Conservation (phyloP, 495 filamentous ascomycete species). For the Annulohypoxylon maeteangense region DNA sequence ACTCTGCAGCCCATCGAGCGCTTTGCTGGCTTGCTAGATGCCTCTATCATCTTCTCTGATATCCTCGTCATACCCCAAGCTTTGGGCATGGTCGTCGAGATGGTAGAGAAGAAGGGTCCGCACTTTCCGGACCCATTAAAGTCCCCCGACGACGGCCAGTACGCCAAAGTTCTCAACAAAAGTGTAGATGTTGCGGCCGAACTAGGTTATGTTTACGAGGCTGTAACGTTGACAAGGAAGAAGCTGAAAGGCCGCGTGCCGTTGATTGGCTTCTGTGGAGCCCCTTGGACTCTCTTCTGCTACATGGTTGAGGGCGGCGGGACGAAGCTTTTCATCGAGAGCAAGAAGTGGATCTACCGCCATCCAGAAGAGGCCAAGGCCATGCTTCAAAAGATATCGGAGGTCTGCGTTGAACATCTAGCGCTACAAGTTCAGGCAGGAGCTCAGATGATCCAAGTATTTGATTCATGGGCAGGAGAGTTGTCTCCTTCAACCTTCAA, state of each 20-base stretch:
- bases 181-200: constrained; percentile 84
- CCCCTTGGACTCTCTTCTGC: constrained; percentile 94
- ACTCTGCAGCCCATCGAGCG: constrained; percentile 95
- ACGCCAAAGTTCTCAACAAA: constrained; percentile 76
- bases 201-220: constrained; percentile 93
- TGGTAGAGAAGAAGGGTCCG: constrained; percentile 95
- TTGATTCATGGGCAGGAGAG: constrained; percentile 98
- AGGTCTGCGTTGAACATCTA: constrained; percentile 92
- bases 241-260: constrained; percentile 91
- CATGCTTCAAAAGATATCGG: constrained; percentile 88
- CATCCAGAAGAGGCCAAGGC: constrained; percentile 82
- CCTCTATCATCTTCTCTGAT: constrained; percentile 98
- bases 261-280: constrained; percentile 96
- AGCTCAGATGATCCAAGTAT: constrained; percentile 94
- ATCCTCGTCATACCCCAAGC: constrained; percentile 98
- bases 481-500: constrained; percentile 85
- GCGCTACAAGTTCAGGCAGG: constrained; percentile 92
- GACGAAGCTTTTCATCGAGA: constrained; percentile 88
- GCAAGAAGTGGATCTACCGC: constrained; percentile 95
- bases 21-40: constrained; percentile 89
- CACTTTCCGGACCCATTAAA: constrained; percentile 88
- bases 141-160: constrained; percentile 82
- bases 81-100: constrained; percentile 95
- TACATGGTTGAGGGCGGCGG: constrained; percentile 99
- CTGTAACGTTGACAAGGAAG: constrained; percentile 88